A percentile compares a stretch with the other conserved stretches of the same genome.
phyloP scores from a whole-genome alignment of 805 yeast species.

The Wickerhamiella allomyrinae region DNA sequence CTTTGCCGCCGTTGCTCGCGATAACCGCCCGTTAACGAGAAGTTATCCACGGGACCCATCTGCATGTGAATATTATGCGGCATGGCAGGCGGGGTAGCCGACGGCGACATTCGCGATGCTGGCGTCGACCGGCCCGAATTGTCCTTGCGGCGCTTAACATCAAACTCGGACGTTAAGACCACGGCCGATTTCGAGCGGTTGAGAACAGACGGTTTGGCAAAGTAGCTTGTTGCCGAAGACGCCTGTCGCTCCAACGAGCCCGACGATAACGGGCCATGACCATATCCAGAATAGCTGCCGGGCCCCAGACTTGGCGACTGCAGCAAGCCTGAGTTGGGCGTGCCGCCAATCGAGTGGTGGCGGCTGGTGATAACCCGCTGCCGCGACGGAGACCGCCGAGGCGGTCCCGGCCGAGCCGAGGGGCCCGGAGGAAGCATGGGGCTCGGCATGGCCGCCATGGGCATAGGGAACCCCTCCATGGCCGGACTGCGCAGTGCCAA shows the following conservation, averaged over 20 bases:
- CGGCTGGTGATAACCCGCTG: neutral
- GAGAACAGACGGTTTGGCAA: neutral
- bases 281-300: neutral
- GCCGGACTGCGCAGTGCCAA: neutral
- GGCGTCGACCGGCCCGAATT: neutral
- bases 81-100: neutral
- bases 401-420: neutral
- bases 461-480: neutral
- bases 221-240: too few species aligned
- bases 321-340: neutral
- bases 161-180: neutral
- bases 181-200: constrained; percentile 1
- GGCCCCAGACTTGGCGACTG: constrained; percentile 1
- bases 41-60: neutral
- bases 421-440: neutral
- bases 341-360: neutral
- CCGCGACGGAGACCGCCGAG: neutral
- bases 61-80: neutral
- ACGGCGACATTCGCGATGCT: neutral
- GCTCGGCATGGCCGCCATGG: neutral
- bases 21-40: neutral
- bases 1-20: constrained; percentile 6
- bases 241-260: too few species aligned
- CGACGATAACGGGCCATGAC: too few species aligned
- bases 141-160: constrained; percentile 1